phyloP scores from a whole-genome alignment of 805 yeast genomes.

The Groenewaldozyma tartarivorans region DNA sequence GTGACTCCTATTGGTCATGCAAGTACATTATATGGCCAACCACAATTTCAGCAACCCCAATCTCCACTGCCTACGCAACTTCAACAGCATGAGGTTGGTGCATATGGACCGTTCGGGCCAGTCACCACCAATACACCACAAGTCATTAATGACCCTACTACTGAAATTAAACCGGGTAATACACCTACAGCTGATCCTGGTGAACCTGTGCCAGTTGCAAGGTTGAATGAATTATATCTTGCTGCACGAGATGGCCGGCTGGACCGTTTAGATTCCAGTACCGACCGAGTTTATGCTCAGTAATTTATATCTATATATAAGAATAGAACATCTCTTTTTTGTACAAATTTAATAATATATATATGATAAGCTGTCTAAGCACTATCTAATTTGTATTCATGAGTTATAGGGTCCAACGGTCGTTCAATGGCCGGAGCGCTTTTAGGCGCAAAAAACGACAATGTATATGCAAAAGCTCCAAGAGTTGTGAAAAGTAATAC shows the following conservation, averaged over 20 bases:
- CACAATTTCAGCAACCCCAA: neutral
- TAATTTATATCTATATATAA: constrained; percentile 10
- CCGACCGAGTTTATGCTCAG: constrained; percentile 34
- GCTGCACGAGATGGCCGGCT: constrained; percentile 49
- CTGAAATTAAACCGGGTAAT: neutral
- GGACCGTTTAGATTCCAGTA: constrained; percentile 42
- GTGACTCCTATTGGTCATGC: too few species aligned
- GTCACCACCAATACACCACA: neutral
- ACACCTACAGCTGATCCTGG: constrained; percentile 20
- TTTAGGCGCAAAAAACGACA: constrained; percentile 48
- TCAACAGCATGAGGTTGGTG: neutral
- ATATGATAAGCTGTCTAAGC: neutral
- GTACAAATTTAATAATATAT: neutral
- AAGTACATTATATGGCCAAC: neutral
- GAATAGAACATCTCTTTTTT: neutral
- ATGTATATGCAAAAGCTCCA: constrained; percentile 35
- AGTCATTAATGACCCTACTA: neutral
- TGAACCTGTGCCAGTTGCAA: constrained; percentile 30
- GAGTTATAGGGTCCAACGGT: neutral
- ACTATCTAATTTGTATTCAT: neutral
- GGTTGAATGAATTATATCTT: constrained; percentile 43
- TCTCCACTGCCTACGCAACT: neutral
- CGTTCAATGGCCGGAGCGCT: constrained; percentile 40
- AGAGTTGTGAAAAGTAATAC: constrained; percentile 44
- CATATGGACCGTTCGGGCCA: constrained; percentile 1